Evolutionary conservation across 257 asterid species (phyloP).

Genomic region (Solanum boliviense): DNA sequence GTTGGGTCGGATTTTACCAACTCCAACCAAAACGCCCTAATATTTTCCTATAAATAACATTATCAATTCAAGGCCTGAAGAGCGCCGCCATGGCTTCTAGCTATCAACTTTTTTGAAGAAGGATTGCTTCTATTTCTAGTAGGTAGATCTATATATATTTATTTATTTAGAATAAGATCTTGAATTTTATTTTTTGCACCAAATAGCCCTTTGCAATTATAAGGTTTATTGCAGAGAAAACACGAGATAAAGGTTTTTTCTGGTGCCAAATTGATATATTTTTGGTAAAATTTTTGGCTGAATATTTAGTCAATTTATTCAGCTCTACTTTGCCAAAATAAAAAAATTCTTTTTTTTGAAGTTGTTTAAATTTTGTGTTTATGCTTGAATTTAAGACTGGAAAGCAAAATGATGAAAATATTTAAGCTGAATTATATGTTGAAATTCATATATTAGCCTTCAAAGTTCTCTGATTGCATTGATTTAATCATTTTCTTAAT

Average conservation of each 20-base stretch:
- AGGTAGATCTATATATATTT: not conserved
- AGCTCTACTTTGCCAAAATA: constrained; percentile 19
- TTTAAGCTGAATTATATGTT: constrained; percentile 11
- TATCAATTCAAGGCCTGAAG: not conserved
- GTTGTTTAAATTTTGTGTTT: not conserved
- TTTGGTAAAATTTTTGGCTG: constrained; percentile 24
- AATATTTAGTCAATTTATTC: constrained; percentile 5
- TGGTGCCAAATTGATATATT: constrained; percentile 37
- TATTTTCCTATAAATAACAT: not conserved
- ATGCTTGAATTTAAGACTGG: not conserved
- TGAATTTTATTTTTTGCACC: constrained; percentile 23
- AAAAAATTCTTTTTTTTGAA: not conserved
- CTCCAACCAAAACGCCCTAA: not conserved
- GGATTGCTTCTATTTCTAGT: not conserved
- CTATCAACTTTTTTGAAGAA: not conserved
- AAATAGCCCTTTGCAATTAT: constrained; percentile 54
- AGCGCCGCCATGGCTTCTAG: not conserved
- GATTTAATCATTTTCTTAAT: not conserved
- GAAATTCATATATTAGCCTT: constrained; percentile 14
- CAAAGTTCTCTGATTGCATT: constrained; percentile 36
- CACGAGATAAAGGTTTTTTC: constrained; percentile 34
- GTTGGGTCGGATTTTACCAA: not conserved
- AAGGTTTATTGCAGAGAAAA: constrained; percentile 46
- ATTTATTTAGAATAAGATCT: not conserved
- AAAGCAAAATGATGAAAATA: constrained; percentile 18